Percentiles rank a stretch among this genome's conserved stretches.
phyloP scores from a whole-genome alignment of 176 grass and related monocot species.

The Stipa capillata region DNA sequence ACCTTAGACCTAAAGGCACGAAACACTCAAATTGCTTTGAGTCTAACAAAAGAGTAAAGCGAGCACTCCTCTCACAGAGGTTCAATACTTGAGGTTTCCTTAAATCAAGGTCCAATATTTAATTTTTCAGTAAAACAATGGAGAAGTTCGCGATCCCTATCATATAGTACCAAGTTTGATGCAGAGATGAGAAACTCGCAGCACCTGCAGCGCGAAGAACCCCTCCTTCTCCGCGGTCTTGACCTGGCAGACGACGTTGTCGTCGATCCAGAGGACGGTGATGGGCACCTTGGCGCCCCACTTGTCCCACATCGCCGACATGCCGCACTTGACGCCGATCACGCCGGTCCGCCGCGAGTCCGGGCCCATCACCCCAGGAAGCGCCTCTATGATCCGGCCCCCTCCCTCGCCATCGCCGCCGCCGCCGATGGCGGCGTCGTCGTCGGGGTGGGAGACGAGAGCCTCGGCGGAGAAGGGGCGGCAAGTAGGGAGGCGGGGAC shows the following conservation, averaged over 20 bases:
- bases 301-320: slow-evolving; percentile 96
- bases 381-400: slow-evolving; percentile 62
- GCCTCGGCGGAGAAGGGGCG: slow-evolving; percentile 50
- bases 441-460: slow-evolving; percentile 38
- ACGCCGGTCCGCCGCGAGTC: slow-evolving; percentile 61
- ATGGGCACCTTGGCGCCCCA: slow-evolving; percentile 92
- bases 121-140: not conserved
- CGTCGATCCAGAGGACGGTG: slow-evolving; percentile 89
- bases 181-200: not conserved
- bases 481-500: slow-evolving; percentile 10
- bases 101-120: not conserved
- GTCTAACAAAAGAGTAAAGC: not conserved
- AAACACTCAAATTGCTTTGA: not conserved
- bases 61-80: not conserved
- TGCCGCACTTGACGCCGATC: slow-evolving; percentile 93
- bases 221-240: slow-evolving; percentile 92
- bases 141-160: not conserved
- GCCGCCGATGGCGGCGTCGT: not conserved
- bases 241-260: slow-evolving; percentile 93
- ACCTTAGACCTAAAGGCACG: not conserved
- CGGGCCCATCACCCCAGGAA: slow-evolving; percentile 46
- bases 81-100: not conserved
- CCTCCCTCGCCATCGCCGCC: slow-evolving; percentile 7
- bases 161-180: not conserved
- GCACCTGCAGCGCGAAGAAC: slow-evolving; percentile 83